phyloP scores from a whole-genome alignment of 2,329 filamentous ascomycete genomes.

The Ophiostoma ulmi region DNA sequence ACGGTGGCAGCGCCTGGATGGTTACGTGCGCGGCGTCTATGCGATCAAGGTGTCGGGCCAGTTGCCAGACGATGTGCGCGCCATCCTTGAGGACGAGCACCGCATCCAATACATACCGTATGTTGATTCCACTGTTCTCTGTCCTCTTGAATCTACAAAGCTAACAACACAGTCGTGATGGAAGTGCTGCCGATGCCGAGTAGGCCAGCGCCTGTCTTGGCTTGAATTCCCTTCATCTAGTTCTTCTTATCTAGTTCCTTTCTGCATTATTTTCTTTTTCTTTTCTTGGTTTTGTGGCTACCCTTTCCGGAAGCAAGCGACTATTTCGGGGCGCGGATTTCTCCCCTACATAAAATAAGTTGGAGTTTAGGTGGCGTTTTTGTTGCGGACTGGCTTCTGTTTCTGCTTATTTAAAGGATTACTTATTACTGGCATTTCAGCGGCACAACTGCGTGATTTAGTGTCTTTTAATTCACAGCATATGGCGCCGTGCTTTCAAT shows the following conservation, averaged over 20 bases:
- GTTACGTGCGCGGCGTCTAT: constrained; percentile 84
- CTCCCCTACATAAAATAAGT: neutral
- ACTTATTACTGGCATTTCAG: neutral
- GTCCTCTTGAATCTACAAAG: neutral
- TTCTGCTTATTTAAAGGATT: neutral
- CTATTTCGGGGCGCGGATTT: neutral
- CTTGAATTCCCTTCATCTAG: neutral
- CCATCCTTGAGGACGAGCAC: constrained; percentile 57
- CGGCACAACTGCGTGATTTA: neutral
- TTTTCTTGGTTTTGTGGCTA: neutral
- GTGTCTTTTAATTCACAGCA: neutral
- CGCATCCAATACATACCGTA: constrained; percentile 63
- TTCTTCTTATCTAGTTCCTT: neutral
- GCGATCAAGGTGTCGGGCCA: constrained; percentile 90
- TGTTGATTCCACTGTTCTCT: constrained; percentile 32
- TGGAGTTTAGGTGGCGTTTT: constrained; percentile 19
- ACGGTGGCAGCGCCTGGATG: constrained; percentile 89
- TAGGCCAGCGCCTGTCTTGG: constrained; percentile 7
- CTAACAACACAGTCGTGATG: constrained; percentile 45
- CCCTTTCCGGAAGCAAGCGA: constrained; percentile 19
- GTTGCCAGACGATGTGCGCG: constrained; percentile 60
- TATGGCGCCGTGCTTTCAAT: neutral
- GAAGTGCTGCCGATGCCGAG: constrained; percentile 49
- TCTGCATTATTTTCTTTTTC: no score
- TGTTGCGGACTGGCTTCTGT: neutral